Evolutionary conservation across 495 filamentous ascomycete species (phyloP), one percentile per base, ranked within the genome.

Genomic region (Penicillium waksmanii): DNA sequence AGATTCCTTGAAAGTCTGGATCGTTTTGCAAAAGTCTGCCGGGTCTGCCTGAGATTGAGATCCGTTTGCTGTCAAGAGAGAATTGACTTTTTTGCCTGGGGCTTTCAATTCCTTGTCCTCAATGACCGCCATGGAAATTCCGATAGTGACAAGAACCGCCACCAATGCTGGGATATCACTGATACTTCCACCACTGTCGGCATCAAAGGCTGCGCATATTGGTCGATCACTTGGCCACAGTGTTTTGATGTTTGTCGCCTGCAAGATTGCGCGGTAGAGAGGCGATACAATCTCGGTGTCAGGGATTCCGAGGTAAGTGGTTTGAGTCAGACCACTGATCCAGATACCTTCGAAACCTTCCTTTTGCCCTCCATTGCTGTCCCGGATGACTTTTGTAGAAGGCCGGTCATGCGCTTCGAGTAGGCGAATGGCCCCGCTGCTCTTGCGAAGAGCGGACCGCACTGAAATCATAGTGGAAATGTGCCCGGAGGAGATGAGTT

Each of bases 321-420:
- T 56, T 25, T 56, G 55, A 9, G 55, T 56, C 13, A 56, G 44
- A 33, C 55, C 55, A 6, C 55, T 56, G 44, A 56, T 50, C 55
- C 55, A 56, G 9, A 56, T 11, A 13, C 55, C 55, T 27, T 56
- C n/a, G 15, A 56, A 56, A n/a, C n/a, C n/a, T n/a, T n/a, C n/a
- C n/a, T n/a, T n/a, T n/a, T n/a, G n/a, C n/a, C n/a, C n/a, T n/a
- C n/a, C n/a, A n/a, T n/a, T n/a, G n/a, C n/a, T n/a, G n/a, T n/a
- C 17, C 5, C 55, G 55, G 49, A 49, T 25, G n/a, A 50, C 9
- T 8, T 56, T 43, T 7, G 43, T 49, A 8, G 55, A 56, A 2
- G 31, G 3, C 38, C 43, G 43, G 17, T 56, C 55, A 17, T 56
- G 55, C 0, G 25, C 31, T 27, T 56, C 55, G 23, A 56, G n/a